Percentiles rank a stretch among this genome's conserved stretches.
phyloP scores from a whole-genome alignment of 306 rosid genomes.

The Quercus suber region DNA sequence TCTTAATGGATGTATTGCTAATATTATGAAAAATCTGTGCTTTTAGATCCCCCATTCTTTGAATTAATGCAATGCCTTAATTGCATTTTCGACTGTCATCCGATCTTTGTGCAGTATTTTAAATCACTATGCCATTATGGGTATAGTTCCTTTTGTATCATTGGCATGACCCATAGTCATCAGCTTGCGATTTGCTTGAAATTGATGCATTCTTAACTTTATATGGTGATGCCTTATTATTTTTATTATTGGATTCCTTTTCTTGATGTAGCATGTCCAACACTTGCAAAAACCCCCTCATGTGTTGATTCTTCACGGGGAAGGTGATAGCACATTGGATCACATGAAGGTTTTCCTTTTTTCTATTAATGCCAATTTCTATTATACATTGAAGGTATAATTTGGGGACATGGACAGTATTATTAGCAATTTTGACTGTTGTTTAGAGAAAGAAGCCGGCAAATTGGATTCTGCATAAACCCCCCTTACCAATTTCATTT shows the following conservation, averaged over 20 bases:
- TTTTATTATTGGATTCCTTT: conserved; percentile 1
- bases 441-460: conserved; percentile 72
- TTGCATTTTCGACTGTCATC: not conserved
- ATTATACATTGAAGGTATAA: not conserved
- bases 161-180: not conserved
- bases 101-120: not conserved
- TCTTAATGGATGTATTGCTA: not conserved
- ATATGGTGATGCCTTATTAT: not conserved
- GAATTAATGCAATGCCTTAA: not conserved
- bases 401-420: conserved; percentile 17
- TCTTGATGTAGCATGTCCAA: conserved; percentile 65
- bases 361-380: conserved; percentile 16
- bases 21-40: not conserved
- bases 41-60: not conserved
- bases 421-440: conserved; percentile 7
- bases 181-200: conserved; percentile 7
- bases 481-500: conserved; percentile 85
- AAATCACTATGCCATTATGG: not conserved
- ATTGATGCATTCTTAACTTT: conserved; percentile 6
- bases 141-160: not conserved
- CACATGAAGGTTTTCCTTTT: conserved; percentile 61
- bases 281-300: conserved; percentile 64
- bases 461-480: conserved; percentile 90
- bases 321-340: conserved; percentile 81
- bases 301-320: conserved; percentile 85